Conservation (phyloP, 1,284 basidiomycete species). For the Trichosporon ovoides region DNA sequence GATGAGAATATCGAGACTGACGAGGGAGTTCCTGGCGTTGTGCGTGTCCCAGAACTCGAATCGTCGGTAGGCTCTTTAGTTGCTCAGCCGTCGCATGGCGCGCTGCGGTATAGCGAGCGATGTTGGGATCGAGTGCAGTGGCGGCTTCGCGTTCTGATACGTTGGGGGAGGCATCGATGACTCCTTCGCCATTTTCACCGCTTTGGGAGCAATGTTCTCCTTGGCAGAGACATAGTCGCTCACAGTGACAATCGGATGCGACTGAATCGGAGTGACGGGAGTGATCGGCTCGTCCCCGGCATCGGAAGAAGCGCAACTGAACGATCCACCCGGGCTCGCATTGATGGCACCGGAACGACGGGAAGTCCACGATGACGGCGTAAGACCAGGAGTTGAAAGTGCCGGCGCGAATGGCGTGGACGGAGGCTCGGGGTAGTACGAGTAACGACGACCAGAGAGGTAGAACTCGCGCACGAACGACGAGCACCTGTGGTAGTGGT, state of each 20-base stretch:
- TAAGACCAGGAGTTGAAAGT: conserved; percentile 39
- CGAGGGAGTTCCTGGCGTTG: no score
- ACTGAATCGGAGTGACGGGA: conserved; percentile 45
- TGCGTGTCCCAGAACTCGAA: no score
- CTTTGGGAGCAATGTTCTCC: conserved; percentile 42
- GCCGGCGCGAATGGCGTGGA: conserved; percentile 33
- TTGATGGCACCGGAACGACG: conserved; percentile 18
- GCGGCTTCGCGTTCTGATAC: conserved; percentile 18
- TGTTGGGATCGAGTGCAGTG: conserved; percentile 27
- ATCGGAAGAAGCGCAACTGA: conserved; percentile 45
- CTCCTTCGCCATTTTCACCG: conserved; percentile 13
- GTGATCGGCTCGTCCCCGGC: conserved; percentile 48
- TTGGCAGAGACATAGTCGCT: conserved; percentile 30
- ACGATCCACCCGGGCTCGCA: conserved; percentile 36
- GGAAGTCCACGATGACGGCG: conserved; percentile 37
- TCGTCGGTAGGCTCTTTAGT: conserved; percentile 27
- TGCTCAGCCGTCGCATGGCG: conserved; percentile 35
- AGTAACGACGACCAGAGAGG: conserved; percentile 51
- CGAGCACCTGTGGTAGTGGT: conserved; percentile 90
- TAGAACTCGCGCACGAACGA: conserved; percentile 89
- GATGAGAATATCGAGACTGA: neutral
- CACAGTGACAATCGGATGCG: conserved; percentile 27
- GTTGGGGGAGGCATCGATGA: conserved; percentile 16
- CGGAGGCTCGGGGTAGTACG: conserved; percentile 39
- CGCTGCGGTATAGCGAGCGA: conserved; percentile 25